Evolutionary conservation across 1,284 basidiomycete species (phyloP), one percentile per base, ranked within the genome.

Genomic region (Fomitopsis pinicola): DNA sequence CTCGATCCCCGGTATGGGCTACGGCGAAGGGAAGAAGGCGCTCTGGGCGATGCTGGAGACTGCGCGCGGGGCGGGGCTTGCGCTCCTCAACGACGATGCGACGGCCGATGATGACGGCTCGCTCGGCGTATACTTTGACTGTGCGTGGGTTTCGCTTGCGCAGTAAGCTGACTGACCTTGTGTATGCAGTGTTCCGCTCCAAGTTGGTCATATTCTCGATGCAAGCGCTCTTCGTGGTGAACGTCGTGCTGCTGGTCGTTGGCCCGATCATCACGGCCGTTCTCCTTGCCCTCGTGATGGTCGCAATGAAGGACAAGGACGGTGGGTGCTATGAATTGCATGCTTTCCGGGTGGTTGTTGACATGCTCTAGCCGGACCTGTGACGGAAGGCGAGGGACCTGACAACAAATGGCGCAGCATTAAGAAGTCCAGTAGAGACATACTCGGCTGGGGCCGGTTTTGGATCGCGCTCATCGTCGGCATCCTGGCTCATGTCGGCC

Each of bases 31-130:
- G 0, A 79, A 80, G 22, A 77, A 78, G 60, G 81, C 89, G 3
- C 72, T 91, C 9, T 92, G 89, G 89, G 79, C 82, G 3, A 89
- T 92, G 87, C 82, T 92, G 81, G 87, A 91, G 64, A 78, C 80
- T 3, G 77, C 84, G 0, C 73, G 78, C 55, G 82, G 80, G 3
- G 82, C 85, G 0, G 88, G 85, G 5, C 59, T 79, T 10, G 77
- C 78, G 3, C 72, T 93, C 33, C 74, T 86, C 15, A 82, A 84
- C 63, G 72, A 69, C 58, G 71, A 70, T 19, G 67, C 67, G 30
- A 67, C 63, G 17, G 70, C 60, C 38, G 72, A 71, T 3, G 73
- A 69, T 12, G 76, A 75, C 40, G 75, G 61, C 10, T 66, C 82
- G 3, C 42, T 63, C 4, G 68, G 66, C 0, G 86, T 90, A 1